Percentiles rank a stretch among this genome's conserved stretches.
phyloP scores from a whole-genome alignment of 2,329 filamentous ascomycete species.

The Ceratocystis ficicola region DNA sequence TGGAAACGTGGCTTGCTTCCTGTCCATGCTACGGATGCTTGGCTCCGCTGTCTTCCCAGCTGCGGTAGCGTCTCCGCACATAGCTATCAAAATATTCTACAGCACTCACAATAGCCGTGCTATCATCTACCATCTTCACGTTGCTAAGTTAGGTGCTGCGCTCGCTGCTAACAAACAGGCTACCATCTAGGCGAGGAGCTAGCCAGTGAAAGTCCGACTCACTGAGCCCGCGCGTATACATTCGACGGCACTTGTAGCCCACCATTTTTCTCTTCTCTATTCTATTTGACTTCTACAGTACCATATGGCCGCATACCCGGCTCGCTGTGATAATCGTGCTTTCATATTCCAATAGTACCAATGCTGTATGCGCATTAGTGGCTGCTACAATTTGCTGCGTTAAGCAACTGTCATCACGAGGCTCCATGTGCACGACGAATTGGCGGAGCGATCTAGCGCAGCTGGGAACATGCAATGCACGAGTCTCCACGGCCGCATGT shows the following conservation, averaged over 20 bases:
- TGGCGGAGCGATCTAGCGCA: constrained; percentile 21
- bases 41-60: constrained; percentile 37
- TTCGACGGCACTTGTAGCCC: background rate
- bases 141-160: constrained; percentile 28
- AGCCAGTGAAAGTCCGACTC: constrained; percentile 26
- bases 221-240: constrained; percentile 21
- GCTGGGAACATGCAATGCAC: constrained; percentile 22
- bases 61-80: constrained; percentile 37
- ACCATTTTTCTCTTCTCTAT: background rate
- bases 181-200: constrained; percentile 24
- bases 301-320: constrained; percentile 22
- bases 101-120: constrained; percentile 33
- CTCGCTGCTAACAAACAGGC: constrained; percentile 23
- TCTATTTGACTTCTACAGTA: background rate
- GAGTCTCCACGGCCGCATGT: constrained; percentile 26
- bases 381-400: constrained; percentile 25
- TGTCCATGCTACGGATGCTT: constrained; percentile 28
- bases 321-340: constrained; percentile 21
- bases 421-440: constrained; percentile 21
- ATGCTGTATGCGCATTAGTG: constrained; percentile 26
- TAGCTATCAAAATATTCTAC: constrained; percentile 27
- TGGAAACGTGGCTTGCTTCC: constrained; percentile 23
- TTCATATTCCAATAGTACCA: constrained; percentile 25
- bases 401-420: background rate
- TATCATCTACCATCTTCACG: constrained; percentile 33